Base-by-base conservation (phyloP, 768 basidiomycete species). In the Vishniacozyma victoriae region DNA sequence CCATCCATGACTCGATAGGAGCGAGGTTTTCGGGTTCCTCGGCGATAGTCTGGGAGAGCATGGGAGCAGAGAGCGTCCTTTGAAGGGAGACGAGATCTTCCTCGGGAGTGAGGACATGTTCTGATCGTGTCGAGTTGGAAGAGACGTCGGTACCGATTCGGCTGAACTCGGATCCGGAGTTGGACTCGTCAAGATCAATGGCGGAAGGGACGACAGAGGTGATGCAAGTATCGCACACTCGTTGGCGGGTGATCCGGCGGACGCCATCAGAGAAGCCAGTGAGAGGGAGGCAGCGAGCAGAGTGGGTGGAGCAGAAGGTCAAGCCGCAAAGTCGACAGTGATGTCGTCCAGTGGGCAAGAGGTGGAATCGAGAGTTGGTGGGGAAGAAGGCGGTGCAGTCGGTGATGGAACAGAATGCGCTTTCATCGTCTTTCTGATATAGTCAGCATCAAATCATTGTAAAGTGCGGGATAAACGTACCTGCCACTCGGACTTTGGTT, bases 1-100 rank as follows among this genome's bases (percentile, higher is more conserved):
- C 65, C 65, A 67, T 67, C 65, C 65, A 67, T 20, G 51, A 33
- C 29, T 62, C 52, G 24, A 64, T 59, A 12, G 65, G 65, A 14
- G 62, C 62, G 18, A 61, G 58, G 19, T 52, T 29, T 16, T 41
- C 27, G 20, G 26, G 39, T 16, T 18, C 5, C 9, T 43, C 35
- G 12, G 41, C 52, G 26, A 45, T 13, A 11, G 48, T 40, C n/a
- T 46, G 19, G 29, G 9, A n/a, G 9, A n/a, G 9, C 29, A n/a
- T 9, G 29, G 29, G 29, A 14, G 20, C 44, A 18, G 43, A 6
- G 39, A 39, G 11, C 5, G 25, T 5, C 16, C 4, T 20, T 18
- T 13, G 22, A 39, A 3, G 27, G 29, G 41, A 36, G 20, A 24
- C 19, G 14, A 20, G 38, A n/a, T 57, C 55, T 12, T 27, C 29